Percentiles rank a stretch among this genome's conserved stretches.
Conservation (phyloP, 371 early-diverging fungal genomes). For the Mucor plumbeus region DNA sequence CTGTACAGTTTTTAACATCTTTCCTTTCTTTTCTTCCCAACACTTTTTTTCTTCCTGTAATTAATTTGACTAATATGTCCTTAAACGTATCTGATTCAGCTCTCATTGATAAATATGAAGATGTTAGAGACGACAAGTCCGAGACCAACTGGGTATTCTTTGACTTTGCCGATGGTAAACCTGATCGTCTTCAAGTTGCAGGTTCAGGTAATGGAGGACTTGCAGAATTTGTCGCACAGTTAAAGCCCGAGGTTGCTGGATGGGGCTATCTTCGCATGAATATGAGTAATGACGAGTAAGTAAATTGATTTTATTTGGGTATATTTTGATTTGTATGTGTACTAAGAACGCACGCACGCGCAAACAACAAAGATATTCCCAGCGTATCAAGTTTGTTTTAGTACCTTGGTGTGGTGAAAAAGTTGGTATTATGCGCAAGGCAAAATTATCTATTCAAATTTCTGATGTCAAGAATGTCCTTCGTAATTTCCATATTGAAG, state of each 20-base stretch:
- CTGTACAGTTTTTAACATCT: not conserved
- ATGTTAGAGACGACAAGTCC: conserved; percentile 73
- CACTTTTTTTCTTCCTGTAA: not conserved
- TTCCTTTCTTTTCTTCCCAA: not conserved
- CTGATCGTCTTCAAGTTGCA: conserved; percentile 53
- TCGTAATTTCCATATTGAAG: conserved; percentile 75
- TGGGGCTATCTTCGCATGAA: conserved; percentile 82
- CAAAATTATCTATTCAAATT: conserved; percentile 82
- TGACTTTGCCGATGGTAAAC: conserved; percentile 52
- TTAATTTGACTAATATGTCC: conserved; percentile 32
- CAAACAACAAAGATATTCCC: conserved; percentile 40
- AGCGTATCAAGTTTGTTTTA: conserved; percentile 74
- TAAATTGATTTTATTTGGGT: conserved; percentile 1
- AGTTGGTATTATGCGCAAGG: conserved; percentile 87
- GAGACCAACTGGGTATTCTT: conserved; percentile 70
- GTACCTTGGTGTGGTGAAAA: conserved; percentile 82
- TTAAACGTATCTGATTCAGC: conserved; percentile 60
- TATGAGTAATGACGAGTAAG: conserved; percentile 87
- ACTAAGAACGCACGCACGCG: not conserved
- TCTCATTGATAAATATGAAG: conserved; percentile 70
- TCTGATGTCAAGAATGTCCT: conserved; percentile 78
- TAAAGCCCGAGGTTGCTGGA: conserved; percentile 74
- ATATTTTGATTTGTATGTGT: not conserved
- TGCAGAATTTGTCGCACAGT: conserved; percentile 63
- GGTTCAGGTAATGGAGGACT: conserved; percentile 73